Percentiles rank a stretch among this genome's conserved stretches.
phyloP scores from a whole-genome alignment of 2,329 filamentous ascomycete species.

The Penicillium sp. region DNA sequence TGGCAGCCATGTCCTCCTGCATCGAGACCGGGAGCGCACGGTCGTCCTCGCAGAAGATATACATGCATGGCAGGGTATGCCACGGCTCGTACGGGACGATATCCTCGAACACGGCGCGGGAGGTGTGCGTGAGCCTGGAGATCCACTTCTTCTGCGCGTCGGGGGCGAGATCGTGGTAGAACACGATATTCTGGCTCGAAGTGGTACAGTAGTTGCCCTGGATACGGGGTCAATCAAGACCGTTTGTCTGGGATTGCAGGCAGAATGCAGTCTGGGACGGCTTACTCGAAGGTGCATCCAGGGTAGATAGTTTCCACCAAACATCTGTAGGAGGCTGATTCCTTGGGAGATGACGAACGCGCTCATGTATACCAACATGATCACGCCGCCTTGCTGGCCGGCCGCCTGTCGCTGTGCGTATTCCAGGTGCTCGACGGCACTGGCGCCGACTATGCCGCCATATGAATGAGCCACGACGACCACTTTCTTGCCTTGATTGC shows the following conservation, averaged over 20 bases:
- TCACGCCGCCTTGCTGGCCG: constrained; percentile 29
- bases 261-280: no score
- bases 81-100: constrained; percentile 31
- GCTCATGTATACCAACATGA: constrained; percentile 31
- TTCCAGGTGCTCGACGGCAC: constrained; percentile 29
- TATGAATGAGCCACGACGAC: constrained; percentile 33
- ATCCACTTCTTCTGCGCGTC: constrained; percentile 24
- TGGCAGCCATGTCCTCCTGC: constrained; percentile 33
- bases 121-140: constrained; percentile 24
- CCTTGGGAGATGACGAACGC: constrained; percentile 38
- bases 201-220: constrained; percentile 17
- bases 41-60: constrained; percentile 39
- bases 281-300: constrained; percentile 29
- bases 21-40: constrained; percentile 25
- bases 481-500: constrained; percentile 22
- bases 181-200: constrained; percentile 16
- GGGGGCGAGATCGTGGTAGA: constrained; percentile 33
- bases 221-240: no score
- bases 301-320: constrained; percentile 24
- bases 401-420: constrained; percentile 18
- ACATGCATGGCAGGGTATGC: constrained; percentile 34
- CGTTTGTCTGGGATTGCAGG: no score
- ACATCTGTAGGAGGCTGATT: constrained; percentile 26
- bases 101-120: constrained; percentile 24
- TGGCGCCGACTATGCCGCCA: constrained; percentile 27